These are phyloP conservation scores for Ophiostoma quercus DNA, from an alignment of 2,329 filamentous ascomycete genomes.

Conservation along the genomic window DNA sequence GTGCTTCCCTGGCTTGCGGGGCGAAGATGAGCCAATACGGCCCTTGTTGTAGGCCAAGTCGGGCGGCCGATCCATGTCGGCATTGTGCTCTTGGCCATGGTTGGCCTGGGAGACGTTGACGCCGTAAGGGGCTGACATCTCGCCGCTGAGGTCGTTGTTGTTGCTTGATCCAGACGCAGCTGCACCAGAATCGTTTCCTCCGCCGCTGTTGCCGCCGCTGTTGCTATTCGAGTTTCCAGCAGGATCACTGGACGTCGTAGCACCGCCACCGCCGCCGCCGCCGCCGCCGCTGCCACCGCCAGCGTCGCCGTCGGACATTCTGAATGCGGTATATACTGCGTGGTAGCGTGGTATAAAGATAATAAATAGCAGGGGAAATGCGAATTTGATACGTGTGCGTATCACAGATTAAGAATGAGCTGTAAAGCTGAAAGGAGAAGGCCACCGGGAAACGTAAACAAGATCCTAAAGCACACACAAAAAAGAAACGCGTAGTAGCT, in stretches of 20 bases:
- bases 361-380: not conserved
- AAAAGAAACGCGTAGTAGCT: not conserved
- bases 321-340: not conserved
- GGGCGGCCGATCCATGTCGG: constrained; percentile 18
- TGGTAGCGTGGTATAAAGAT: not conserved
- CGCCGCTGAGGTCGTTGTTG: constrained; percentile 15
- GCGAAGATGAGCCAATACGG: constrained; percentile 28
- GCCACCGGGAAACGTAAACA: not conserved
- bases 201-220: not conserved
- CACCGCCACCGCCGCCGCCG: not conserved
- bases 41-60: constrained; percentile 23
- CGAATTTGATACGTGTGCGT: not conserved
- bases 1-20: constrained; percentile 30
- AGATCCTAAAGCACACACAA: not conserved
- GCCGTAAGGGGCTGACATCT: constrained; percentile 19
- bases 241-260: not conserved
- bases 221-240: constrained; percentile 1
- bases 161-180: not conserved
- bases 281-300: not conserved
- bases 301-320: constrained; percentile 24
- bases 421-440: not conserved
- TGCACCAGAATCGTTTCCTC: not conserved
- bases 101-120: constrained; percentile 4
- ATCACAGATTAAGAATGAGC: not conserved
- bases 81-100: constrained; percentile 16